Evolutionary conservation across 2,329 filamentous ascomycete species (phyloP), one percentile per base, ranked within the genome.

Genomic region (Epichloe baconii): DNA sequence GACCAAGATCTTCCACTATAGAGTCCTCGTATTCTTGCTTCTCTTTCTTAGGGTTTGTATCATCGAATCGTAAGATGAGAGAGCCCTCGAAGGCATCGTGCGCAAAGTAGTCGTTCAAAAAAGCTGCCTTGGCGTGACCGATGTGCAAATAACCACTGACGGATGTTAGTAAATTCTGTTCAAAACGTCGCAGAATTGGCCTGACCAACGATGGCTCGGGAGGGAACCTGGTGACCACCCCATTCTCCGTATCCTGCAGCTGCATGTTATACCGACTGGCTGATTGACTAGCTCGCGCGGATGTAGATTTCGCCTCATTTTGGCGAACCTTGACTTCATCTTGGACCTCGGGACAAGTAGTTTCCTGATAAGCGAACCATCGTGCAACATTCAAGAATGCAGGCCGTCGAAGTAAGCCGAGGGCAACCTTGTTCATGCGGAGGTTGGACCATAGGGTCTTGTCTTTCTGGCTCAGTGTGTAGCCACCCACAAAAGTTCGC

Each of bases 21-120:
- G 87, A 78, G 68, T 95, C 87, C 63, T 95, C 82, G 66, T 83
- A 96, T 70, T 95, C 89, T 65, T 88, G 80, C 71, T 91, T 94
- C 74, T 95, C 89, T 64, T 95, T 95, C 50, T 82, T 81, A 3
- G 89, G 89, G 67, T 96, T 96, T 48, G 90, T 95, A 64, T 96
- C 90, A 64, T 96, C 90, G 61, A 95, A 90, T 49, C 90, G 84
- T 44, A 94, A 77, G 52, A 91, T 80, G 56, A 96, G 73, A 57
- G 82, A 90, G 58, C 89, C 90, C 50, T 87, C 81, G 72, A 91
- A 91, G 58, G 85, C 84, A 66, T 88, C 82, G 65, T 94, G 88
- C n/a, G 88, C 88, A 59, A 95, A 95, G 74, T 90, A 95, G 67
- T 95, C 88, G 69, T 89, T 93, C 47, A 95, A 77, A 51, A 91